Evolutionary conservation across 352 stramenopile species (phyloP), one percentile per base, ranked within the genome.

Genomic region (Chrysophaeum taylorii): DNA sequence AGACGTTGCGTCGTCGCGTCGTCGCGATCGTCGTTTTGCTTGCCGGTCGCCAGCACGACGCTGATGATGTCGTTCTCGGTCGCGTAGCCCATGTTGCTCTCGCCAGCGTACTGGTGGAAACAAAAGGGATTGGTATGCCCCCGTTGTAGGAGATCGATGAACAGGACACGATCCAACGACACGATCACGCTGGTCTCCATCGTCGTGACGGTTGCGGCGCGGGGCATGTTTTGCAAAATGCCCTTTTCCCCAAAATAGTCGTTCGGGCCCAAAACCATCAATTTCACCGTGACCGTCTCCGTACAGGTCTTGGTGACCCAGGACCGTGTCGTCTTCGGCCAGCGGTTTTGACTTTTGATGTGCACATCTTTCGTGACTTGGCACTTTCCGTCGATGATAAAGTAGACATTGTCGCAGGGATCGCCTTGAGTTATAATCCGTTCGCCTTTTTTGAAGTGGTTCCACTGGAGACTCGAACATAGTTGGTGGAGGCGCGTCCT

Each of bases 371-470:
- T 72, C n/a, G 64, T 64, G 31, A 72, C 48, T 21, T 64, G 25
- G 52, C 61, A 69, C 18, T 23, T 31, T n/a, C 68, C 68, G 50
- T 72, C 50, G 29, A 72, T n/a, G 18, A 72, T 43, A 0, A 72
- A 72, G 68, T 72, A 72, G 48, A 72, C 64, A 52, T 69, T 69
- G 50, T 72, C 50, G 48, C 48, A 29, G 23, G 42, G 18, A 4
- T 72, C 68, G 50, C 68, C 68, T 35, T 72, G 68, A n/a, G n/a
- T 70, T 15, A 72, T 41, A 52, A 72, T 50, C 15, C 23, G 18
- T 4, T 14, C 42, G 45, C 50, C 50, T 21, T 23, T 25, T 23
- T 43, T 42, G 36, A 69, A 37, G 36, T 69, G 33, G n/a, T 61
- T n/a, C n/a, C 16, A 41, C 62, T 45, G n/a, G 25, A 69, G 45